Evolutionary conservation across 345 rosid genomes (phyloP).

Genomic region (Citrus trifoliata): DNA sequence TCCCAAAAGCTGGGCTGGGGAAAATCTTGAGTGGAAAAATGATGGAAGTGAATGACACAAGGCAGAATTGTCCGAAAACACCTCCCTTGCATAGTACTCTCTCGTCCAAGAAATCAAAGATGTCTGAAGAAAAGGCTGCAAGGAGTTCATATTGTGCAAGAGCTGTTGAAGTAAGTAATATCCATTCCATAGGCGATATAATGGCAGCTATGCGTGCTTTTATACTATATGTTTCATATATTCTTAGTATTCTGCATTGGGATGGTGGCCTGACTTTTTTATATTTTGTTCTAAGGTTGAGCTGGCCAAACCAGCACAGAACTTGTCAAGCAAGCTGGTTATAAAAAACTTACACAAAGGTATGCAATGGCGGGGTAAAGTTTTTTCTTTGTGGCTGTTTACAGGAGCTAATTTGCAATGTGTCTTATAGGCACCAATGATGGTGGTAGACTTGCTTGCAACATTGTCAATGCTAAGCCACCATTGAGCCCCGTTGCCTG

Average conservation of each 20-base stretch:
- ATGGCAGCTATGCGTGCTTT: background rate
- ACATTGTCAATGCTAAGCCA: constrained; percentile 26
- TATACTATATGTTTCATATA: background rate
- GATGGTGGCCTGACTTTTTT: background rate
- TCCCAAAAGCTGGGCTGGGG: constrained; percentile 17
- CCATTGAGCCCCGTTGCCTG: constrained; percentile 19
- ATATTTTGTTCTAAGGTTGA: constrained; percentile 30
- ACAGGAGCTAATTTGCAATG: constrained; percentile 20
- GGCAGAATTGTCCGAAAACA: constrained; percentile 32
- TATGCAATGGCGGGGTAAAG: constrained; percentile 36
- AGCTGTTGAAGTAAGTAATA: constrained; percentile 34
- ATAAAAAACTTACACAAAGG: constrained; percentile 47
- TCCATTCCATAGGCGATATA: background rate
- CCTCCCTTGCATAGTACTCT: constrained; percentile 26
- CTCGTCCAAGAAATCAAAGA: constrained; percentile 32
- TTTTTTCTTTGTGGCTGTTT: constrained; percentile 38
- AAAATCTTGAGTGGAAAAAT: constrained; percentile 15
- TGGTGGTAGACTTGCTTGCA: constrained; percentile 25
- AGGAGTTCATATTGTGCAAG: constrained; percentile 23
- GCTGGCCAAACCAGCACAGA: constrained; percentile 30
- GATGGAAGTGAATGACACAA: constrained; percentile 27
- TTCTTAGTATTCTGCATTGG: background rate
- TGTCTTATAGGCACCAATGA: constrained; percentile 23
- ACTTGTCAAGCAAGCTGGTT: constrained; percentile 17
- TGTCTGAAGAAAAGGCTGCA: constrained; percentile 20